These are phyloP conservation scores for Lichtheimia hyalospora DNA, from an alignment of 371 early-diverging fungal genomes.

Conservation along the genomic window DNA sequence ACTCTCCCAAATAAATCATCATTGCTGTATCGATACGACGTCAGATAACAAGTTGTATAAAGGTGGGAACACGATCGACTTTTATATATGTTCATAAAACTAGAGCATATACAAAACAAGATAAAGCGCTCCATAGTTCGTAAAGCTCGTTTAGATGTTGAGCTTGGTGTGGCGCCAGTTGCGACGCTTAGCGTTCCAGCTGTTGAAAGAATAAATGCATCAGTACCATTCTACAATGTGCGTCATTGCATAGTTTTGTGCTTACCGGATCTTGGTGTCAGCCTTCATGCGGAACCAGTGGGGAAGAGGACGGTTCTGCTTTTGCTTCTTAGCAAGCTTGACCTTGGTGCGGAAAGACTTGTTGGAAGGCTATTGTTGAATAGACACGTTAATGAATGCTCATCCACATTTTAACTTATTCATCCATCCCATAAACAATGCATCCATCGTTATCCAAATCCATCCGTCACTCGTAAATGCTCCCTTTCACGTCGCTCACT, in stretches of 20 bases:
- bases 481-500: too few relatives aligned
- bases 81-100: too few relatives aligned
- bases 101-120: not conserved
- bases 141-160: constrained; percentile 64
- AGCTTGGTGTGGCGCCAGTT: constrained; percentile 98
- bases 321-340: constrained; percentile 96
- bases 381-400: not conserved
- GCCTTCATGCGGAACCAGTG: constrained; percentile 97
- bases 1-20: too few relatives aligned
- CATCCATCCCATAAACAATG: not conserved
- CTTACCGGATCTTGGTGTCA: constrained; percentile 90
- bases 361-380: constrained; percentile 75
- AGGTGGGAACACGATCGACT: too few relatives aligned
- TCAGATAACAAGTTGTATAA: too few relatives aligned
- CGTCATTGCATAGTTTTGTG: not conserved
- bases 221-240: not conserved
- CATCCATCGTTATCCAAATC: too few relatives aligned
- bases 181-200: constrained; percentile 96
- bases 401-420: constrained; percentile 11
- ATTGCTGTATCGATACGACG: too few relatives aligned
- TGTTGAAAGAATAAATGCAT: constrained; percentile 8
- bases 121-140: not conserved
- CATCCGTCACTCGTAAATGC: too few relatives aligned
- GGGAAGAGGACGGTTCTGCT: constrained; percentile 98
- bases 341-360: constrained; percentile 97